phyloP scores from a whole-genome alignment of 2,329 filamentous ascomycete species.

The Pestalotiopsis sp. region DNA sequence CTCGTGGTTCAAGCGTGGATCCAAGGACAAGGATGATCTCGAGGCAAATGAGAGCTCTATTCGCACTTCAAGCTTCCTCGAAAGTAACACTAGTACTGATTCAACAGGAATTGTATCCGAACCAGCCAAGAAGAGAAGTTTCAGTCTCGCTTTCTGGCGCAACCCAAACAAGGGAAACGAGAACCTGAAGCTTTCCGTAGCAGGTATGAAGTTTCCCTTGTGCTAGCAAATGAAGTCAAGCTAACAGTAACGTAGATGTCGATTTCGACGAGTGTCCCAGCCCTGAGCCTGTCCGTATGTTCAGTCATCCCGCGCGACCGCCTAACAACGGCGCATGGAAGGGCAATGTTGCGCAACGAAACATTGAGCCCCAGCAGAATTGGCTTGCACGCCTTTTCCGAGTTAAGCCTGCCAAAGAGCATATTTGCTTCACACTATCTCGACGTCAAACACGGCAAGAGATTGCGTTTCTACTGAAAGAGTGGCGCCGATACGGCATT shows the following conservation, averaged over 20 bases:
- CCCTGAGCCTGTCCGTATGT: constrained; percentile 22
- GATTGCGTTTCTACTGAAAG: constrained; percentile 70
- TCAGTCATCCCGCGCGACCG: constrained; percentile 18
- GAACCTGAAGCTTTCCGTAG: constrained; percentile 41
- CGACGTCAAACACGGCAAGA: constrained; percentile 76
- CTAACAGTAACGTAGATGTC: constrained; percentile 26
- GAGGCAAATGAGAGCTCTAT: constrained; percentile 14
- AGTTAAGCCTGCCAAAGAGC: constrained; percentile 77
- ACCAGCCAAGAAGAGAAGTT: constrained; percentile 46
- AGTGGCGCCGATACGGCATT: constrained; percentile 84
- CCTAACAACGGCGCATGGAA: constrained; percentile 20
- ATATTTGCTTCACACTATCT: constrained; percentile 74
- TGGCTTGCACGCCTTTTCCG: constrained; percentile 90
- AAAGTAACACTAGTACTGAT: constrained; percentile 20
- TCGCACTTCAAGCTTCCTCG: constrained; percentile 19
- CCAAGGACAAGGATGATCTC: constrained; percentile 35
- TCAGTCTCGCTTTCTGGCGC: constrained; percentile 58
- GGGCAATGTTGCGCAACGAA: constrained; percentile 35
- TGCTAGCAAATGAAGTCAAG: not conserved
- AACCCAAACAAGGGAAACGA: constrained; percentile 37
- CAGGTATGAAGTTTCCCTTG: constrained; percentile 33
- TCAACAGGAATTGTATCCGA: constrained; percentile 17
- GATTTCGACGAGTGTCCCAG: constrained; percentile 31
- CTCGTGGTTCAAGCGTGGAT: constrained; percentile 52
- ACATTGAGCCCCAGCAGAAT: constrained; percentile 71